Percentiles rank a stretch among this genome's conserved stretches.
Conservation (phyloP, 2,329 filamentous ascomycete species). For the Parastagonospora nodorum region DNA sequence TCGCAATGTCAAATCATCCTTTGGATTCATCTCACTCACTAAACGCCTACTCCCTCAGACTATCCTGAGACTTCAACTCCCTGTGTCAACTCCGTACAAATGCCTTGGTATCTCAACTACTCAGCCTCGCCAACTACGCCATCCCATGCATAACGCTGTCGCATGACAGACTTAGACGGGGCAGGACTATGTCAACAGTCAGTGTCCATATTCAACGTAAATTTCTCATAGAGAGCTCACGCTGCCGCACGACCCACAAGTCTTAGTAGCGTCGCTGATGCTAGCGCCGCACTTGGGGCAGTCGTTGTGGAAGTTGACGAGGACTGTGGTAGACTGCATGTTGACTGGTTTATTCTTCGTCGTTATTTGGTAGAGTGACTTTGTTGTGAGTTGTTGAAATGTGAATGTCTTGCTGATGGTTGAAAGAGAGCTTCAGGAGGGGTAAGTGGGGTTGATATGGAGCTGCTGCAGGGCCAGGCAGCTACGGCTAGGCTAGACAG, state of each 20-base stretch:
- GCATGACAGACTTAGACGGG: slow-evolving; percentile 19
- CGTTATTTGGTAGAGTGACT: not conserved
- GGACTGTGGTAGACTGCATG: slow-evolving; percentile 34
- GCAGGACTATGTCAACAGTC: slow-evolving; percentile 20
- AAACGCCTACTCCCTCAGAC: not conserved
- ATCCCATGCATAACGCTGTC: not conserved
- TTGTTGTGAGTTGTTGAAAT: not conserved
- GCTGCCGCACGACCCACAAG: slow-evolving; percentile 46
- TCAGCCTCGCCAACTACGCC: slow-evolving; percentile 5
- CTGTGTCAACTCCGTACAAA: not conserved
- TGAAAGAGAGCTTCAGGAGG: slow-evolving; percentile 21
- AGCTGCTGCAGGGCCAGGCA: slow-evolving; percentile 17
- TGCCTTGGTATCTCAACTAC: not conserved
- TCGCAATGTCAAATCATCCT: not conserved
- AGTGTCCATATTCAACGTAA: not conserved
- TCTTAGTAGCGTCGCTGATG: slow-evolving; percentile 40
- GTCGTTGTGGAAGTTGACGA: slow-evolving; percentile 37
- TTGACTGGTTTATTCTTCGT: slow-evolving; percentile 7
- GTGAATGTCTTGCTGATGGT: slow-evolving; percentile 15
- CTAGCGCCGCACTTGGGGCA: slow-evolving; percentile 48
- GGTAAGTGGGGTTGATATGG: slow-evolving; percentile 44
- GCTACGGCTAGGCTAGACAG: slow-evolving; percentile 23
- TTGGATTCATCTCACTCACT: slow-evolving; percentile 1
- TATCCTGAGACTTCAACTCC: not conserved
- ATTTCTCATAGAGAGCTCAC: slow-evolving; percentile 23